Conservation (phyloP, 129 eudicot genomes). For the Ambrosia trifida region DNA sequence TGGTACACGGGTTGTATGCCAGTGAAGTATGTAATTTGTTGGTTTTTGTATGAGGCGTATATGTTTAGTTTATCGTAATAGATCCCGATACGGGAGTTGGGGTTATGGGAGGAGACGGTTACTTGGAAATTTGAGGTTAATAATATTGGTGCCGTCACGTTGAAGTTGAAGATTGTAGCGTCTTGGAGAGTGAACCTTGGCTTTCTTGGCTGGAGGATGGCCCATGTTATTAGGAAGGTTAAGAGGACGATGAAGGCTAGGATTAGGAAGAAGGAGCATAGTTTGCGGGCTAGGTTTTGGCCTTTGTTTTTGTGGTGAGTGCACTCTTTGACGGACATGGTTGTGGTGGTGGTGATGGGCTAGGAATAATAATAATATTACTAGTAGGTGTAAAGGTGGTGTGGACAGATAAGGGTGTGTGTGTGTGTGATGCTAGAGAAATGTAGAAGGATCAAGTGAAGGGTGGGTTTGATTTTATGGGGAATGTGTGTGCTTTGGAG, state of each 20-base stretch:
- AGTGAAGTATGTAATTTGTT: constrained; percentile 74
- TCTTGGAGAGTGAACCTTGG: constrained; percentile 74
- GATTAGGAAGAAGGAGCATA: constrained; percentile 39
- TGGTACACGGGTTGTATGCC: constrained; percentile 68
- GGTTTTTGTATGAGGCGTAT: constrained; percentile 66
- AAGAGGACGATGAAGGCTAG: constrained; percentile 51
- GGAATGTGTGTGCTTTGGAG: constrained; percentile 2
- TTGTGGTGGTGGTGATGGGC: neutral
- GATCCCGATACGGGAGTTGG: constrained; percentile 61
- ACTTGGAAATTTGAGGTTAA: constrained; percentile 62
- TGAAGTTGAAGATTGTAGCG: constrained; percentile 80
- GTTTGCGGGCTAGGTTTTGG: constrained; percentile 26
- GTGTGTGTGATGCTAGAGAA: neutral
- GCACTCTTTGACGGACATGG: constrained; percentile 61
- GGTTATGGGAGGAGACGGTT: constrained; percentile 72
- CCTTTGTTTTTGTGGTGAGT: constrained; percentile 58
- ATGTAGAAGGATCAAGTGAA: constrained; percentile 15
- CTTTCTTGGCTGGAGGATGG: constrained; percentile 65
- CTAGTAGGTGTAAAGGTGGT: too few relatives aligned
- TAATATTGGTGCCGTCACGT: constrained; percentile 62
- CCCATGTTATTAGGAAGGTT: constrained; percentile 61
- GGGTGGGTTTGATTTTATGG: constrained; percentile 21
- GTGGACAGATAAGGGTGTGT: constrained; percentile 25
- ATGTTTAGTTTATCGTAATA: constrained; percentile 61
- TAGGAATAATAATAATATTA: neutral